Percentiles rank a stretch among this genome's conserved stretches.
phyloP scores from a whole-genome alignment of 2,329 filamentous ascomycete species.

The Xylaria multiplex region DNA sequence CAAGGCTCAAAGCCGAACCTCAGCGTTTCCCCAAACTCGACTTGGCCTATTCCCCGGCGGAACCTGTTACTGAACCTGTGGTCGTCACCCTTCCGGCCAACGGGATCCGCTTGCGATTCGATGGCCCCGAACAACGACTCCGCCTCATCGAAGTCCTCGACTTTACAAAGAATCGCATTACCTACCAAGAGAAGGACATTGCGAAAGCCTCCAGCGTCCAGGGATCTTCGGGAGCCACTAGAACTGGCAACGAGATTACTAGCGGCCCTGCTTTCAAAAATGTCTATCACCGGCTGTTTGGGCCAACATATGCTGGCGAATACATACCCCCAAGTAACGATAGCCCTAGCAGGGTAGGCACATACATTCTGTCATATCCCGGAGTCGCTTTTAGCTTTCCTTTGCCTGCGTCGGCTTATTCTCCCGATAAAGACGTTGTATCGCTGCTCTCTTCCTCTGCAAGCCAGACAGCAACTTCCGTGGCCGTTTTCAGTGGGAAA shows the following conservation, averaged over 20 bases:
- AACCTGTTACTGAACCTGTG: conserved; percentile 80
- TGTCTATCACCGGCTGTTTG: conserved; percentile 92
- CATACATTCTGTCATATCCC: conserved; percentile 92
- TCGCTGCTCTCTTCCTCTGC: conserved; percentile 82
- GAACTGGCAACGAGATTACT: conserved; percentile 47
- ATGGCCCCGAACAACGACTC: conserved; percentile 90
- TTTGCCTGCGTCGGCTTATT: conserved; percentile 78
- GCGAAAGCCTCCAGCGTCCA: conserved; percentile 67
- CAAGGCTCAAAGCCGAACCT: conserved; percentile 87
- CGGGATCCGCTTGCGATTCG: conserved; percentile 89
- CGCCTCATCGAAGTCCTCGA: conserved; percentile 91
- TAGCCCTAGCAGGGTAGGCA: conserved; percentile 66
- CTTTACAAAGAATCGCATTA: conserved; percentile 84
- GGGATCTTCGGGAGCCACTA: conserved; percentile 43
- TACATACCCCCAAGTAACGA: conserved; percentile 75
- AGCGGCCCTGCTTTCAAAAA: conserved; percentile 83
- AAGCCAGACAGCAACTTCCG: conserved; percentile 79
- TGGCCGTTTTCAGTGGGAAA: conserved; percentile 89
- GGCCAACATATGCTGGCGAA: conserved; percentile 93
- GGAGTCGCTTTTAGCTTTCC: conserved; percentile 94
- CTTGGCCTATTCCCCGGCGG: conserved; percentile 78
- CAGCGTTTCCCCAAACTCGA: conserved; percentile 85
- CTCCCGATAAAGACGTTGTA: conserved; percentile 81
- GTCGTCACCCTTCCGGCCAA: conserved; percentile 82
- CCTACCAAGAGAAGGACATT: conserved; percentile 74